Evolutionary conservation across 1,284 basidiomycete genomes (phyloP).

Genomic region (Ustilago trichophora): DNA sequence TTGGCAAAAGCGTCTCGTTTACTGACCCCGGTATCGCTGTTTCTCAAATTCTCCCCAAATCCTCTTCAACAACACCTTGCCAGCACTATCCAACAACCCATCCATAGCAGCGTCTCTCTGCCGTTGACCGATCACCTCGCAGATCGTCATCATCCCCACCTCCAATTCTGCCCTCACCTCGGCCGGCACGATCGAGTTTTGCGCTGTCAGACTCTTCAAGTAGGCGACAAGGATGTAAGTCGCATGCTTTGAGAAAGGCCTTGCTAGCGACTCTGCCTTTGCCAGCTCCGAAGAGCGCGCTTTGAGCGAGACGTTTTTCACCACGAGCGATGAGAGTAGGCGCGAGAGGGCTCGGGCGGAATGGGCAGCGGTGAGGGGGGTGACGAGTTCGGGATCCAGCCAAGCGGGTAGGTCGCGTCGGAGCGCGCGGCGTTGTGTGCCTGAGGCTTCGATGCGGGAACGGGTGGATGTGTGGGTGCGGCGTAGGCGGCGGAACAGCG

Average conservation of each 20-base stretch:
- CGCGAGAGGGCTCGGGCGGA: slow-evolving; percentile 76
- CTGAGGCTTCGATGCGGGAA: slow-evolving; percentile 7
- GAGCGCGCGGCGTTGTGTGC: slow-evolving; percentile 22
- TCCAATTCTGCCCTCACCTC: slow-evolving; percentile 76
- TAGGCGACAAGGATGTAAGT: slow-evolving; percentile 81
- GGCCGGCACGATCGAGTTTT: slow-evolving; percentile 73
- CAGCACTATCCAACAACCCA: slow-evolving; percentile 74
- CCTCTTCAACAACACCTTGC: slow-evolving; percentile 78
- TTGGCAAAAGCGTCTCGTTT: no score
- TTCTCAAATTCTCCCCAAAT: slow-evolving; percentile 86
- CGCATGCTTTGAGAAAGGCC: slow-evolving; percentile 85
- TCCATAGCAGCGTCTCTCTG: slow-evolving; percentile 83
- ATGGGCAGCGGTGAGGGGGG: slow-evolving; percentile 70
- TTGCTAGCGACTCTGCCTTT: slow-evolving; percentile 76
- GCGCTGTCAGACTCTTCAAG: slow-evolving; percentile 77
- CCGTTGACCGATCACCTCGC: slow-evolving; percentile 81
- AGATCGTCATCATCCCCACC: slow-evolving; percentile 81
- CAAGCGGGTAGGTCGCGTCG: slow-evolving; percentile 40
- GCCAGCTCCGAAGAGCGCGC: no score
- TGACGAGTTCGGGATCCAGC: slow-evolving; percentile 64
- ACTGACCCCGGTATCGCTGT: slow-evolving; percentile 81
- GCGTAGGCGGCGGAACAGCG: slow-evolving; percentile 38
- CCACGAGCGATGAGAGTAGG: slow-evolving; percentile 75
- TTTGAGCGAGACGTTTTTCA: slow-evolving; percentile 71
- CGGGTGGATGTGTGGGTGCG: background rate